phyloP scores from a whole-genome alignment of 306 rosid genomes.

The Vigna reflexopilosa region DNA sequence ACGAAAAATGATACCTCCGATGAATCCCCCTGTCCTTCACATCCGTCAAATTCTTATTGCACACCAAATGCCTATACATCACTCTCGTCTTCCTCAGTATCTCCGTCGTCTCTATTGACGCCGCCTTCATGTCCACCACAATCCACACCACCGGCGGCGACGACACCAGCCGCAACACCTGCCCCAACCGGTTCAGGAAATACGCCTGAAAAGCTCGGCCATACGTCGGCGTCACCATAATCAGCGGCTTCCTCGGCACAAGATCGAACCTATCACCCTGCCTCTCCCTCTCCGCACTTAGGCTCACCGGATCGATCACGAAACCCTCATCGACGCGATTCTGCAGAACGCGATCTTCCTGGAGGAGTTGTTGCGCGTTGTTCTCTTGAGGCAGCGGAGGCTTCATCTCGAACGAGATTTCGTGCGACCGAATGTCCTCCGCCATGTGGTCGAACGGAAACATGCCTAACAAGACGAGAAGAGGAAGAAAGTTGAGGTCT shows the following conservation, averaged over 20 bases:
- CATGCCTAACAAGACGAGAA: conserved; percentile 63
- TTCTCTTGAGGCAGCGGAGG: conserved; percentile 60
- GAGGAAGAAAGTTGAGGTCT: too few species aligned
- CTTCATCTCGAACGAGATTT: conserved; percentile 66
- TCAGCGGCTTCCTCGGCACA: conserved; percentile 78
- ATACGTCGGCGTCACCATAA: conserved; percentile 89
- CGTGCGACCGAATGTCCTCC: conserved; percentile 55
- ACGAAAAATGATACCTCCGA: conserved; percentile 55
- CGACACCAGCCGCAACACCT: conserved; percentile 77
- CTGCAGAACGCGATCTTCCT: conserved; percentile 40
- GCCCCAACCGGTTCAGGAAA: conserved; percentile 79
- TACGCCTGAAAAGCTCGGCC: conserved; percentile 74
- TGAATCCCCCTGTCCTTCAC: conserved; percentile 88
- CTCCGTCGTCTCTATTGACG: conserved; percentile 90
- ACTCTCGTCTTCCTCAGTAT: conserved; percentile 90
- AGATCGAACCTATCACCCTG: conserved; percentile 41
- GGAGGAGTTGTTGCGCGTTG: conserved; percentile 44
- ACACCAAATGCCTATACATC: conserved; percentile 91
- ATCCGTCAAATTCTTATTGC: conserved; percentile 63
- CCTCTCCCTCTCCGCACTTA: conserved; percentile 35
- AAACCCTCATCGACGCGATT: conserved; percentile 30
- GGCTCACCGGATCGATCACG: conserved; percentile 46
- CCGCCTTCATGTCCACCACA: conserved; percentile 83
- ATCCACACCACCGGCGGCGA: conserved; percentile 88
- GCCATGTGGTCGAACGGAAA: conserved; percentile 68